phyloP scores from a whole-genome alignment of 495 filamentous ascomycete genomes.

The Platismatia glauca region DNA sequence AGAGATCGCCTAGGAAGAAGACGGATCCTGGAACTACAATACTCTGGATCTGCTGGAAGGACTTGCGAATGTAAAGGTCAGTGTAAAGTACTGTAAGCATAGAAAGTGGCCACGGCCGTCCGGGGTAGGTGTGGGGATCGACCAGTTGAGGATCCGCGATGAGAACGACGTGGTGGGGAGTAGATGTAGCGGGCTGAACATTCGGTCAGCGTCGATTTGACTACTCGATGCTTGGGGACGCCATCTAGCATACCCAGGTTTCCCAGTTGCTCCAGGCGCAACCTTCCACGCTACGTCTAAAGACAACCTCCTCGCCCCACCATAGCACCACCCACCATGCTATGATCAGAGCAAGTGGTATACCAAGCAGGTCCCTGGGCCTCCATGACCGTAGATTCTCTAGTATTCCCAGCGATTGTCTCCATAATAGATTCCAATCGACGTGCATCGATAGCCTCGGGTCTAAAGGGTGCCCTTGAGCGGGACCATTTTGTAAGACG shows the following conservation, averaged over 20 bases:
- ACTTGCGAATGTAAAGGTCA: slow-evolving; percentile 78
- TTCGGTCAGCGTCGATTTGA: slow-evolving; percentile 2
- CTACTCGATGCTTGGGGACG: background rate
- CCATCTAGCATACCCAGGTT: slow-evolving; percentile 61
- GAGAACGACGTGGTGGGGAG: slow-evolving; percentile 78
- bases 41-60: slow-evolving; percentile 62
- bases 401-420: background rate
- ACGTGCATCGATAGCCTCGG: background rate
- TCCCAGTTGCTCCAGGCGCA: slow-evolving; percentile 88
- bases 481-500: slow-evolving; percentile 7
- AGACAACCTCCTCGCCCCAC: slow-evolving; percentile 80
- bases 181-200: slow-evolving; percentile 58
- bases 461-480: background rate
- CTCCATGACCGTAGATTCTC: slow-evolving; percentile 5
- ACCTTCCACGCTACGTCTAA: slow-evolving; percentile 52
- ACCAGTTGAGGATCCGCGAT: slow-evolving; percentile 96
- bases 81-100: slow-evolving; percentile 71
- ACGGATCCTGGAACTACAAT: slow-evolving; percentile 69
- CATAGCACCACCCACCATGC: slow-evolving; percentile 73
- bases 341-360: slow-evolving; percentile 56
- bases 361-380: slow-evolving; percentile 21
- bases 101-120: slow-evolving; percentile 80
- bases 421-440: background rate
- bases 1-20: slow-evolving; percentile 88
- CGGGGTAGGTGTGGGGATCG: slow-evolving; percentile 93